Evolutionary conservation across 2,329 filamentous ascomycete genomes (phyloP).

Genomic region (Cercospora sp.): DNA sequence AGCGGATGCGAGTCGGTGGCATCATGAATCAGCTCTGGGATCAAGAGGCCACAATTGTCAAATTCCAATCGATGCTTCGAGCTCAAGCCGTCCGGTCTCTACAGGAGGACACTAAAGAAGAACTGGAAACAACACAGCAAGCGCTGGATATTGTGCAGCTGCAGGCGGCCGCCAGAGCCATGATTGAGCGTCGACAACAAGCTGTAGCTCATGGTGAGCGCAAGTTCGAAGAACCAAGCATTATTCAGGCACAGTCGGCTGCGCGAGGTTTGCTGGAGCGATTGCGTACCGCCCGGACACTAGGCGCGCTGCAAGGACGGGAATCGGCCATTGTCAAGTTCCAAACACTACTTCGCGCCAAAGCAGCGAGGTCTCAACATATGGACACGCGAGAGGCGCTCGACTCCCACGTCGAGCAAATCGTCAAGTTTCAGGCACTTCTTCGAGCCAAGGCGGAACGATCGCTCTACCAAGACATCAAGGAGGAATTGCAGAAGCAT

Average conservation of each 20-base stretch:
- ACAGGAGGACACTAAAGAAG: conserved; percentile 59
- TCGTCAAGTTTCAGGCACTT: conserved; percentile 63
- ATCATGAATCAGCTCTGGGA: conserved; percentile 91
- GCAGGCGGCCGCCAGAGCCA: conserved; percentile 62
- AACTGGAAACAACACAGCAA: conserved; percentile 54
- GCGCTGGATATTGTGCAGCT: conserved; percentile 58
- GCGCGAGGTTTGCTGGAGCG: conserved; percentile 46
- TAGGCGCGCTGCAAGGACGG: conserved; percentile 35
- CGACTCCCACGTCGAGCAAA: conserved; percentile 37
- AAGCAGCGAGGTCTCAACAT: conserved; percentile 56
- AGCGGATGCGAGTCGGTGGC: conserved; percentile 73
- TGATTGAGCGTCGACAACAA: conserved; percentile 57
- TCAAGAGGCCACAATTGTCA: conserved; percentile 70
- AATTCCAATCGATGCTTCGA: conserved; percentile 73
- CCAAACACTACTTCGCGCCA: conserved; percentile 67
- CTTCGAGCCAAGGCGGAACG: conserved; percentile 63
- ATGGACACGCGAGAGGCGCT: conserved; percentile 58
- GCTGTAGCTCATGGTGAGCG: conserved; percentile 33
- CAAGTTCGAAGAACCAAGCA: conserved; percentile 30
- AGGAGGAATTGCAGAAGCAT: conserved; percentile 46
- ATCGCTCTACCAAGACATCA: conserved; percentile 23
- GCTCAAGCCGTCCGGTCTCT: conserved; percentile 49
- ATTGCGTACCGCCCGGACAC: conserved; percentile 33
- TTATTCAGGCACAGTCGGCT: conserved; percentile 43
- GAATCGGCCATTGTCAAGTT: conserved; percentile 52